These are phyloP conservation scores for Anthostomella pinea DNA, from an alignment of 2,329 filamentous ascomycete genomes.

Conservation along the genomic window DNA sequence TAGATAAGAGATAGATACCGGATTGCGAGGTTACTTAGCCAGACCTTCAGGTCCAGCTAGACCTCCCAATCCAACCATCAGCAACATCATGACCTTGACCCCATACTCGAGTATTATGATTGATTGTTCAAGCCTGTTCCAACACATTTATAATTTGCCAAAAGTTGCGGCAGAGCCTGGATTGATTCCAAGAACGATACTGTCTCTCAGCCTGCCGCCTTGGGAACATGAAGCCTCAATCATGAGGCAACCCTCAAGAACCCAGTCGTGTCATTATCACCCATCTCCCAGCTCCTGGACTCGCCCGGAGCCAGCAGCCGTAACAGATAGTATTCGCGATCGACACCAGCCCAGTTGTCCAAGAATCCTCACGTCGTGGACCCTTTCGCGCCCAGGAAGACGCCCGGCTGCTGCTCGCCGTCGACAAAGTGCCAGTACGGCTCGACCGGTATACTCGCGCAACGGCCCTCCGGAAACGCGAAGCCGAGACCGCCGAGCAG, in stretches of 20 bases:
- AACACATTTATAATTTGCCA: too few relatives aligned
- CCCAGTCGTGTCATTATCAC: conserved; percentile 8
- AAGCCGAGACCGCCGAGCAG: conserved; percentile 13
- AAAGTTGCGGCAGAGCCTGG: too few relatives aligned
- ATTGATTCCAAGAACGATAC: too few relatives aligned
- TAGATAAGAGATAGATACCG: too few relatives aligned
- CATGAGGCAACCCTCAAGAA: conserved; percentile 13
- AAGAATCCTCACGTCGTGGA: conserved; percentile 13
- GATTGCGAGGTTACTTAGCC: too few relatives aligned
- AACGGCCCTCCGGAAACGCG: conserved; percentile 6
- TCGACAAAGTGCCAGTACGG: conserved; percentile 18
- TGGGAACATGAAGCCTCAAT: background rate
- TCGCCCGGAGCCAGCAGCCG: conserved; percentile 8
- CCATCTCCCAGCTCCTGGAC: conserved; percentile 10
- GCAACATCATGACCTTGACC: too few relatives aligned
- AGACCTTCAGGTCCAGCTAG: too few relatives aligned
- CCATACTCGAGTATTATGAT: too few relatives aligned
- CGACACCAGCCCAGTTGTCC: conserved; percentile 12
- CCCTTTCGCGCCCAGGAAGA: conserved; percentile 10
- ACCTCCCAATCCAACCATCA: too few relatives aligned
- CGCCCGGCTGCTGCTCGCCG: conserved; percentile 11
- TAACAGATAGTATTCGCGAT: conserved; percentile 15
- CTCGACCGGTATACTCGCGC: conserved; percentile 8
- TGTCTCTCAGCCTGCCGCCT: background rate
- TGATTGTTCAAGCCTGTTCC: too few relatives aligned